Evolutionary conservation across 805 yeast genomes (phyloP).

Genomic region (Candida lessepsii): DNA sequence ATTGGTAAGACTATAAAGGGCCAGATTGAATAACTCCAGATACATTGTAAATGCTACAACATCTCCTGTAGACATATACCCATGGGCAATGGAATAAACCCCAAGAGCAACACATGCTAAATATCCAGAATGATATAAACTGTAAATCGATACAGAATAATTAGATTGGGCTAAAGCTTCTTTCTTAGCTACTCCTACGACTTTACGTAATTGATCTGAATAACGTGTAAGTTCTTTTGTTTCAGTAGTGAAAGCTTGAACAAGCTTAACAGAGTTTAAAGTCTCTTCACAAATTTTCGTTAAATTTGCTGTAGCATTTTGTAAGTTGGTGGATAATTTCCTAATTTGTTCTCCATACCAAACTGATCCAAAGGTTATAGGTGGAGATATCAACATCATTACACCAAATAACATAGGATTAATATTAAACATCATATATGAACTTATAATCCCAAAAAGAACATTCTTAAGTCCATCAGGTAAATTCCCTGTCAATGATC

Average conservation of each 20-base stretch:
- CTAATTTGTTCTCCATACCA: slow-evolving; percentile 47
- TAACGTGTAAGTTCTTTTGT: slow-evolving; percentile 40
- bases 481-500: slow-evolving; percentile 41
- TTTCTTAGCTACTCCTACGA: slow-evolving; percentile 40
- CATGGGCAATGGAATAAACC: slow-evolving; percentile 40
- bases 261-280: slow-evolving; percentile 40
- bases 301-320: slow-evolving; percentile 44
- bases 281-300: slow-evolving; percentile 46
- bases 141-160: slow-evolving; percentile 42
- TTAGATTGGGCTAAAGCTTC: slow-evolving; percentile 47
- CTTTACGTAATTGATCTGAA: slow-evolving; percentile 37
- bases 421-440: slow-evolving; percentile 45
- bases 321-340: slow-evolving; percentile 38
- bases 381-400: slow-evolving; percentile 45
- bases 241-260: slow-evolving; percentile 46
- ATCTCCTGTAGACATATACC: slow-evolving; percentile 48
- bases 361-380: slow-evolving; percentile 44
- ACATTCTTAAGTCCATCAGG: slow-evolving; percentile 47
- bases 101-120: slow-evolving; percentile 44
- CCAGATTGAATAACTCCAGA: slow-evolving; percentile 43
- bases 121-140: slow-evolving; percentile 43
- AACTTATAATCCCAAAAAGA: slow-evolving; percentile 40
- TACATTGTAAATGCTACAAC: slow-evolving; percentile 48
- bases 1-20: slow-evolving; percentile 44
- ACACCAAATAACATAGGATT: slow-evolving; percentile 44